Percentiles rank a stretch among this genome's conserved stretches.
Conservation (phyloP, 257 asterid species). For the Capsicum pubescens region DNA sequence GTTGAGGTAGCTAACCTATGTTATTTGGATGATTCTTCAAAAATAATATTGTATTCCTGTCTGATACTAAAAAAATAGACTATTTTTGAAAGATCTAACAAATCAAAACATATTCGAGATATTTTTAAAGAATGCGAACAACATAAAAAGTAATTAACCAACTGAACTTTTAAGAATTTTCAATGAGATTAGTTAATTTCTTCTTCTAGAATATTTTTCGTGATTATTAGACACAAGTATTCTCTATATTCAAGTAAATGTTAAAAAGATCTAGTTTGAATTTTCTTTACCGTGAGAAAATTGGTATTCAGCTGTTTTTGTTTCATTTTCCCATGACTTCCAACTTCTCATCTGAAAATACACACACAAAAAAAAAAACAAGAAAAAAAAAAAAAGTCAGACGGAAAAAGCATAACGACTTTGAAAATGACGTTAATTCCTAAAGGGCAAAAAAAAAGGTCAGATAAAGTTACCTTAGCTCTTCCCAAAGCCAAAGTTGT, state of each 20-base stretch:
- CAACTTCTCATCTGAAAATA: conserved; percentile 75
- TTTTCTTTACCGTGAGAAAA: conserved; percentile 67
- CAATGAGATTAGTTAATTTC: neutral
- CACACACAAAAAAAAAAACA: neutral
- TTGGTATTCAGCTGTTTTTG: conserved; percentile 74
- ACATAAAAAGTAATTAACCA: no score
- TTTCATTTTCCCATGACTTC: conserved; percentile 87
- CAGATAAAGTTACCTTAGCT: conserved; percentile 55
- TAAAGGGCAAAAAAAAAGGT: neutral
- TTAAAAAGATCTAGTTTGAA: neutral
- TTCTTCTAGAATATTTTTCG: neutral
- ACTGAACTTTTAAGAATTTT: no score
- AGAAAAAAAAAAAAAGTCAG: neutral
- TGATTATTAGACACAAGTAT: neutral
- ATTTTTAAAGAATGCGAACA: no score
- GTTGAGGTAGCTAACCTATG: no score
- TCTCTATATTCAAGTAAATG: neutral
- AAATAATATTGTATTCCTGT: no score
- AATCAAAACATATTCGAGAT: no score
- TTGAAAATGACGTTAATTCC: neutral
- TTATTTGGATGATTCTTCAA: no score
- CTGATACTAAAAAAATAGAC: no score
- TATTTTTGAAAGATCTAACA: no score
- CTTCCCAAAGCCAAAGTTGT: conserved; percentile 74
- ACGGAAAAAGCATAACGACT: neutral